phyloP scores from a whole-genome alignment of 805 yeast species.

The Soucietia sequanensis region DNA sequence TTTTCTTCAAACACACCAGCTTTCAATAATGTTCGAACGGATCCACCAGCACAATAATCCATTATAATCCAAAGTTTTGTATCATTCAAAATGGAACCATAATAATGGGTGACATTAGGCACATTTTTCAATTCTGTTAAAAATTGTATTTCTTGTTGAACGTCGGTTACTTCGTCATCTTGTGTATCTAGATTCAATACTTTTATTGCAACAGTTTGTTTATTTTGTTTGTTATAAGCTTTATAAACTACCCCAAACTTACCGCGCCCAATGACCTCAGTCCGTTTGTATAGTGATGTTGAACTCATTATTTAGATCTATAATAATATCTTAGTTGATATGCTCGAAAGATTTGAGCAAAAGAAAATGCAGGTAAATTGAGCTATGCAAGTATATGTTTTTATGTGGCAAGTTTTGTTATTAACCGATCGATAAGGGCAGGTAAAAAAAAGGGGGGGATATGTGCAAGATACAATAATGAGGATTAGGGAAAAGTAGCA shows the following conservation, averaged over 20 bases:
- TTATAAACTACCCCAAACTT: slow-evolving; percentile 96
- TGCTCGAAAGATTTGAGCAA: too few species aligned
- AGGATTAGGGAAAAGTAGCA: too few species aligned
- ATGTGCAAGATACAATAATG: too few species aligned
- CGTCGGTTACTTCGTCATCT: slow-evolving; percentile 92
- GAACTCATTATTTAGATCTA: too few species aligned
- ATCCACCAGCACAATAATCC: slow-evolving; percentile 98
- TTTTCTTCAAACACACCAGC: slow-evolving; percentile 89
- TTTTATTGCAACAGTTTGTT: slow-evolving; percentile 86
- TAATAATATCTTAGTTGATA: too few species aligned
- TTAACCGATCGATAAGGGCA: too few species aligned
- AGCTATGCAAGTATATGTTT: too few species aligned
- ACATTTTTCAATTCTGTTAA: slow-evolving; percentile 76
- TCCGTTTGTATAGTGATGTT: slow-evolving; percentile 58
- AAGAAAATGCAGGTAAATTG: too few species aligned
- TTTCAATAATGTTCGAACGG: slow-evolving; percentile 76
- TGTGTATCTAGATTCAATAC: slow-evolving; percentile 89
- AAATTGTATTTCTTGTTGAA: slow-evolving; percentile 88
- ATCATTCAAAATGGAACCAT: slow-evolving; percentile 82
- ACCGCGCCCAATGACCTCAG: slow-evolving; percentile 93
- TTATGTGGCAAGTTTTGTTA: too few species aligned
- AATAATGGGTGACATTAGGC: slow-evolving; percentile 91
- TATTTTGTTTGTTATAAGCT: slow-evolving; percentile 68
- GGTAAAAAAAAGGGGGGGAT: too few species aligned
- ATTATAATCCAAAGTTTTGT: slow-evolving; percentile 95